These are phyloP conservation scores for Vanrija pseudolonga DNA, from an alignment of 1,284 basidiomycete genomes.

Conservation along the genomic window DNA sequence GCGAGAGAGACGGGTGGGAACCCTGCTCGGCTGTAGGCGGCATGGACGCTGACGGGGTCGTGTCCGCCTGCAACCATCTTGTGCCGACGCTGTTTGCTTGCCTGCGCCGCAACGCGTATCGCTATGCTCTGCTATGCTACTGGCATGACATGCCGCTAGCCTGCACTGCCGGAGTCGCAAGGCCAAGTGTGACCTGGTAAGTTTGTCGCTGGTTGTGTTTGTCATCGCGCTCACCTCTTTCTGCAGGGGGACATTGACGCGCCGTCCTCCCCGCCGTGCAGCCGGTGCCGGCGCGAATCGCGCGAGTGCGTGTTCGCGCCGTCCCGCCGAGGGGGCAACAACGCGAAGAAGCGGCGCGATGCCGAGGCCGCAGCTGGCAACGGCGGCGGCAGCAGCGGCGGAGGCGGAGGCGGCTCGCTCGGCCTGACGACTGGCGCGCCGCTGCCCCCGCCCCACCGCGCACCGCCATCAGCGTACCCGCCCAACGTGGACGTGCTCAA, in stretches of 20 bases:
- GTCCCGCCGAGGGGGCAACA: slow-evolving; percentile 43
- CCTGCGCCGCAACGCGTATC: background rate
- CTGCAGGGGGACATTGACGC: slow-evolving; percentile 50
- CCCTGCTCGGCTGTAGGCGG: background rate
- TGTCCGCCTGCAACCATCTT: no score
- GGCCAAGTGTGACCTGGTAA: slow-evolving; percentile 42
- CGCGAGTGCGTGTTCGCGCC: slow-evolving; percentile 50
- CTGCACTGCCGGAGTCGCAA: slow-evolving; percentile 41
- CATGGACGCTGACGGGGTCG: background rate
- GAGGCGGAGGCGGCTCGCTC: background rate
- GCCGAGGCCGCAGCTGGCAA: slow-evolving; percentile 7
- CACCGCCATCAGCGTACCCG: background rate
- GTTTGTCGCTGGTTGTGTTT: background rate
- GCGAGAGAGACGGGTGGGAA: no score
- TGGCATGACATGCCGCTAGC: no score
- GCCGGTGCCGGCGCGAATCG: slow-evolving; percentile 49
- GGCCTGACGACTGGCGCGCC: background rate
- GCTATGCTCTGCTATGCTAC: no score
- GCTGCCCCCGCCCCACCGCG: background rate
- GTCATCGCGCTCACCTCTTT: slow-evolving; percentile 2
- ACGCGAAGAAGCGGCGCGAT: slow-evolving; percentile 26
- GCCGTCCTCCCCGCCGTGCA: slow-evolving; percentile 50
- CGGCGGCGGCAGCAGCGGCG: background rate
- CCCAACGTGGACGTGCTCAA: slow-evolving; percentile 13
- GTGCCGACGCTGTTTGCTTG: background rate